A percentile compares a stretch with the other conserved stretches of the same genome.
phyloP scores from a whole-genome alignment of 495 filamentous ascomycete genomes.

The Aspergillus saccharolyticus region DNA sequence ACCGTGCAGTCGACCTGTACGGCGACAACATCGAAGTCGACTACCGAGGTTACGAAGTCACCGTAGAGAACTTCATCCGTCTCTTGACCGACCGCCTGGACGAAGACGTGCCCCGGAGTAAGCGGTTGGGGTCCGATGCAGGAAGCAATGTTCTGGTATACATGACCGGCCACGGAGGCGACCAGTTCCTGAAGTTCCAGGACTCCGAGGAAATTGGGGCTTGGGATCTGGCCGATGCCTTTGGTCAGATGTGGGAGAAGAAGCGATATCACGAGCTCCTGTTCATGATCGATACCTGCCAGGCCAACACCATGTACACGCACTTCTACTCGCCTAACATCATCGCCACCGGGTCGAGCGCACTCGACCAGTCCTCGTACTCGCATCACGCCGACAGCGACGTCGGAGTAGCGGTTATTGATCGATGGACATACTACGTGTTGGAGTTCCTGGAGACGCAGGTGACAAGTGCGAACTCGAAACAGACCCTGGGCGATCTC shows the following conservation, averaged over 20 bases:
- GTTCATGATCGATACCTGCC: constrained; percentile 99
- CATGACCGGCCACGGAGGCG: constrained; percentile 99
- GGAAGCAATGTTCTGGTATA: constrained; percentile 96
- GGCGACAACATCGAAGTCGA: constrained; percentile 99
- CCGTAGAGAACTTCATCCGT: constrained; percentile 97
- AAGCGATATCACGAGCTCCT: constrained; percentile 90
- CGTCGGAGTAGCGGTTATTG: constrained; percentile 95
- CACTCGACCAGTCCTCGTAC: constrained; percentile 90
- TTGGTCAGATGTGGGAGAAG: constrained; percentile 99
- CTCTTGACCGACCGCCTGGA: constrained; percentile 89
- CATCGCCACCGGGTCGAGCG: constrained; percentile 88
- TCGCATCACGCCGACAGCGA: constrained; percentile 98
- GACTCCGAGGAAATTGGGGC: constrained; percentile 96
- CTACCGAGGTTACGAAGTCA: constrained; percentile 96
- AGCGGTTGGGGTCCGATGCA: constrained; percentile 85
- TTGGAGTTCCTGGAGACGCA: constrained; percentile 93
- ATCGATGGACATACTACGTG: constrained; percentile 97
- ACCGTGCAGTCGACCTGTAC: constrained; percentile 92
- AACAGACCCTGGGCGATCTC: constrained; percentile 83
- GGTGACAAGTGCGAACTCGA: constrained; percentile 73
- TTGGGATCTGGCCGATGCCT: constrained; percentile 94
- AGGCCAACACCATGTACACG: constrained; percentile 98
- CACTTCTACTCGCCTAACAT: constrained; percentile 97
- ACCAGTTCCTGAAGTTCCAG: constrained; percentile 97
- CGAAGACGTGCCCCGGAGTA: constrained; percentile 89